A percentile compares a stretch with the other conserved stretches of the same genome.
Conservation (phyloP, 768 basidiomycete genomes). For the Boletus bicolor region DNA sequence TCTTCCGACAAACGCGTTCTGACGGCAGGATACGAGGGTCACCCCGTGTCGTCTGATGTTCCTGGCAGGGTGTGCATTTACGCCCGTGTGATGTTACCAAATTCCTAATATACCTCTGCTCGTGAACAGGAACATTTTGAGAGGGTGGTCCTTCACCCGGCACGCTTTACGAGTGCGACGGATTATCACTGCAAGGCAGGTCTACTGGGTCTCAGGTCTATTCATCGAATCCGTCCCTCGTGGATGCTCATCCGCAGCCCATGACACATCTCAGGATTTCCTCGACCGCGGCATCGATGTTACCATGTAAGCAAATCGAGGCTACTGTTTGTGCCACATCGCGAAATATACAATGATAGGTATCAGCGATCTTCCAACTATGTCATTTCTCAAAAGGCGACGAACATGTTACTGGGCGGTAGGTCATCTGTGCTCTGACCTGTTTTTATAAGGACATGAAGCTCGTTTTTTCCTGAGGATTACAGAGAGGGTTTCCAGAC, state of each 20-base stretch:
- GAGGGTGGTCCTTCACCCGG: conserved; percentile 47
- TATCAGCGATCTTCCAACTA: conserved; percentile 4
- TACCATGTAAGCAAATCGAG: conserved; percentile 6
- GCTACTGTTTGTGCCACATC: not conserved
- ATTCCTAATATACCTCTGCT: not conserved
- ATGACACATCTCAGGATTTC: conserved; percentile 33
- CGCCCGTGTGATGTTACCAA: not conserved
- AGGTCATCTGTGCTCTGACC: not conserved
- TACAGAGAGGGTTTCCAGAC: conserved; percentile 4
- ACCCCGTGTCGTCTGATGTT: conserved; percentile 39
- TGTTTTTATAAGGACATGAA: not conserved
- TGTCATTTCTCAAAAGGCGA: conserved; percentile 1
- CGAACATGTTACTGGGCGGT: conserved; percentile 1
- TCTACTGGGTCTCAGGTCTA: conserved; percentile 5
- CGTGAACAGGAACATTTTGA: conserved; percentile 40
- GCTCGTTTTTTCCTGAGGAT: not conserved
- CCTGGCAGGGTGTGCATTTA: conserved; percentile 8
- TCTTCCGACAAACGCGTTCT: conserved; percentile 33
- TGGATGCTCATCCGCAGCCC: conserved; percentile 5
- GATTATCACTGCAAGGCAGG: conserved; percentile 54
- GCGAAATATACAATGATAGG: not conserved
- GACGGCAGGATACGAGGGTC: conserved; percentile 41
- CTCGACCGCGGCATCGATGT: conserved; percentile 21
- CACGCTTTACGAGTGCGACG: conserved; percentile 41
- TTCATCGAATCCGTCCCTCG: not conserved